Evolutionary conservation across 768 basidiomycete genomes (phyloP).

Genomic region (Postia placenta): DNA sequence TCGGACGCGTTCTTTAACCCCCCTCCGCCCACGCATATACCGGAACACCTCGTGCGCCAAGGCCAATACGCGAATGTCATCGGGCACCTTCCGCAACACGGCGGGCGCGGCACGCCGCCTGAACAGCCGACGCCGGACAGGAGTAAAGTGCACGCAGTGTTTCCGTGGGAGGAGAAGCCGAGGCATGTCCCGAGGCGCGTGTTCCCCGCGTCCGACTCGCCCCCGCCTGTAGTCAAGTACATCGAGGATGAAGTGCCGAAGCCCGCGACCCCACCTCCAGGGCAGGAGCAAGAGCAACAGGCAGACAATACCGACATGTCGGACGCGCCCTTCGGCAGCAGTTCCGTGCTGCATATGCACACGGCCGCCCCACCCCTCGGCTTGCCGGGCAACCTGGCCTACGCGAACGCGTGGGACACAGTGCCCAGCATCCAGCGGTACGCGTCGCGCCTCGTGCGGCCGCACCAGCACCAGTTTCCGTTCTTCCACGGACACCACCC

Average conservation of each 20-base stretch:
- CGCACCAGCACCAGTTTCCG: conserved; percentile 39
- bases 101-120: conserved; percentile 23
- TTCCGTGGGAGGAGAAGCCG: conserved; percentile 92
- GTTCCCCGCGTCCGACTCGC: conserved; percentile 63
- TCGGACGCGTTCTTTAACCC: conserved; percentile 55
- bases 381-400: conserved; percentile 53
- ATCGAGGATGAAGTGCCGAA: conserved; percentile 14
- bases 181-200: conserved; percentile 62
- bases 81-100: conserved; percentile 38
- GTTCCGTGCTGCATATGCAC: conserved; percentile 10
- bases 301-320: not conserved
- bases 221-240: conserved; percentile 31
- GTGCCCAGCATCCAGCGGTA: conserved; percentile 78
- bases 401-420: conserved; percentile 81
- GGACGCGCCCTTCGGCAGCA: conserved; percentile 17
- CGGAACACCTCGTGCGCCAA: conserved; percentile 59
- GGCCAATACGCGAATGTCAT: conserved; percentile 67
- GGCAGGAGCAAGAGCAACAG: no score
- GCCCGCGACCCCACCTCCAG: not conserved
- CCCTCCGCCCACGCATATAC: conserved; percentile 55
- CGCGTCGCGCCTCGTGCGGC: conserved; percentile 51
- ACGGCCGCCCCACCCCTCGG: conserved; percentile 33
- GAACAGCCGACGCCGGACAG: conserved; percentile 57
- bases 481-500: not conserved
- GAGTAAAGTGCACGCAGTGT: conserved; percentile 67